Evolutionary conservation across 805 yeast species (phyloP), one percentile per base, ranked within the genome.

Genomic region (Soucietia sequanensis): DNA sequence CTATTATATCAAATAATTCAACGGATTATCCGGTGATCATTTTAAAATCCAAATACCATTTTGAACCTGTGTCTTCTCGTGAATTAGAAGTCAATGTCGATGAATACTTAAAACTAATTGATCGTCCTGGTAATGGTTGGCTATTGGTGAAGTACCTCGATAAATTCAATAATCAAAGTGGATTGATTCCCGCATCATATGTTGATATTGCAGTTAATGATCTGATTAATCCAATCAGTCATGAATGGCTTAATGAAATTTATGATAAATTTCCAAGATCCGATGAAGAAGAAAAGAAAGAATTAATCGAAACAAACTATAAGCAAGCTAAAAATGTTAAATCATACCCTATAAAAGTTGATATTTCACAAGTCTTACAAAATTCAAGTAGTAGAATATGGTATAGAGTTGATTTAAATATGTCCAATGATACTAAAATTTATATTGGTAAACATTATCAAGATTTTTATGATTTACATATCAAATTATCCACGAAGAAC

Each of bases 71-170:
- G 41, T 42, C 41, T 6, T 29, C 21, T 1, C 48, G 51, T 17
- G 70, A 67, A 34, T 39, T 67, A 18, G 39, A 52, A 7, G 50
- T 62, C 4, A 38, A 37, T 6, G 38, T 53, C 11, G 48, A 52
- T 5, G 66, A 62, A 10, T 58, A 55, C 40, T 45, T 65, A 23
- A 57, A 56, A 36, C 42, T 65, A 10, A 22, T 65, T 4, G 58
- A 60, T 15, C 47, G 65, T 19, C 61, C 59, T 3, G 71, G 69
- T 2, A 62, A 63, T 40, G 72, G 72, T 16, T 65, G 71, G 72
- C 35, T 67, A 17, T 38, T 47, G 24, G 71, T 66, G 3, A 57
- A 56, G 37, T 38, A 43, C 13, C 39, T 65, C 17, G 57, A 53
- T 27, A 41, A 50, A 10, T 39, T 36, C 16, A 38, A 37, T 7